Base-by-base conservation (phyloP, 352 stramenopile genomes). In the Aphanomyces invadans region DNA sequence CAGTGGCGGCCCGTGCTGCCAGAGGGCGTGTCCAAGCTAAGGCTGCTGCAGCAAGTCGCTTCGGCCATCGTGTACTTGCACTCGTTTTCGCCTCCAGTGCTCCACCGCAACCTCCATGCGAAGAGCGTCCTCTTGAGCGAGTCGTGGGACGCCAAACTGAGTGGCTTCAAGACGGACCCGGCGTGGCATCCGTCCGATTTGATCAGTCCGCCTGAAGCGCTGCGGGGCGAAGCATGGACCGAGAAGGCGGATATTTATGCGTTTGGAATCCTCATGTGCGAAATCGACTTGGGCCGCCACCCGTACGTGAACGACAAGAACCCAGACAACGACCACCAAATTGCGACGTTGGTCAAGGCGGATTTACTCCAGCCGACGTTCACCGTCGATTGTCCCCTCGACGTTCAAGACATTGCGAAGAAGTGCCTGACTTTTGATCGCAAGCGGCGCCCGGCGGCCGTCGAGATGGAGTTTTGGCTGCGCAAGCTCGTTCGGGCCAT, bases 121-220 rank as follows among this genome's bases (percentile, higher is more conserved):
- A 90, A 87, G 70, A 89, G 90, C 60, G 77, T 93, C 32, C 68
- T 93, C 25, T 61, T 93, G n/a, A 81, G 88, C 64, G 75, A 75
- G 31, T 71, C 80, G 28, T 86, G 72, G 59, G 78, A 75, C 28
- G 84, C 78, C 52, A 91, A 93, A 68, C 62, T 91, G 33, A 91
- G 80, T 61, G 67, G 89, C 9, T 91, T 93, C 55, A 83, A 88
- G 45, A 71, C 85, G 10, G 88, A 77, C 25, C 82, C 80, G 29
- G 67, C 89, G 48, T 82, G 89, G 66, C 78, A 74, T 31, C 78
- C 90, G 65, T 85, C 77, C 55, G 74, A 74, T 36, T 70, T 88
- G 32, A 88, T 93, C 23, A 82, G 79, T 2, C 77, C 84, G 21
- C 84, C 84, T 0, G 84, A 93, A 56, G 74, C 91, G 60, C 68